Evolutionary conservation across 306 rosid species (phyloP).

Genomic region (Cicer judaicum): DNA sequence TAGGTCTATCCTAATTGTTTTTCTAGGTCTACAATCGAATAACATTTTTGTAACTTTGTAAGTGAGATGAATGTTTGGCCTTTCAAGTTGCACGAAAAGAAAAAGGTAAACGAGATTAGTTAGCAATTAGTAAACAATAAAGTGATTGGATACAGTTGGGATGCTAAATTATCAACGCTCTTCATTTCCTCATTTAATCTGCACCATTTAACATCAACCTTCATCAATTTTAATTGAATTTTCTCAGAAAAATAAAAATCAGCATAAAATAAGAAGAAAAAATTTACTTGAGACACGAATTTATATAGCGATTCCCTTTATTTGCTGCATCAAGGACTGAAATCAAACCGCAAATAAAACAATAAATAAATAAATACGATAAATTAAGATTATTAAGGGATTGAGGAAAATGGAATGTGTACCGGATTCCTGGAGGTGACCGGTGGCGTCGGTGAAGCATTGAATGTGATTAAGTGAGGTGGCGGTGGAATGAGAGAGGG

Average conservation of each 20-base stretch:
- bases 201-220: constrained; percentile 38
- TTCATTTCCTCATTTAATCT: constrained; percentile 95
- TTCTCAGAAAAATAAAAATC: not conserved
- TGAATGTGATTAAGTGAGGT: constrained; percentile 81
- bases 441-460: constrained; percentile 83
- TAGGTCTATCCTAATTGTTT: no score
- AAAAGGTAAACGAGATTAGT: not conserved
- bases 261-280: not conserved
- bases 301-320: constrained; percentile 81
- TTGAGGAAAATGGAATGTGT: not conserved
- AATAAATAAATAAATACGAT: not conserved
- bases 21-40: not conserved
- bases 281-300: constrained; percentile 93
- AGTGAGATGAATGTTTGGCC: not conserved
- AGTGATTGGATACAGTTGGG: constrained; percentile 74
- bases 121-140: constrained; percentile 5
- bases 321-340: constrained; percentile 86
- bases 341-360: not conserved
- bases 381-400: no score
- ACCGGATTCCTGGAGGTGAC: constrained; percentile 95
- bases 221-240: not conserved
- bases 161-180: constrained; percentile 62
- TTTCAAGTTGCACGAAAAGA: constrained; percentile 20
- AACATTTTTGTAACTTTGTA: not conserved
- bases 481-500: constrained; percentile 69